phyloP scores from a whole-genome alignment of 257 asterid species.

The Lycium barbarum region DNA sequence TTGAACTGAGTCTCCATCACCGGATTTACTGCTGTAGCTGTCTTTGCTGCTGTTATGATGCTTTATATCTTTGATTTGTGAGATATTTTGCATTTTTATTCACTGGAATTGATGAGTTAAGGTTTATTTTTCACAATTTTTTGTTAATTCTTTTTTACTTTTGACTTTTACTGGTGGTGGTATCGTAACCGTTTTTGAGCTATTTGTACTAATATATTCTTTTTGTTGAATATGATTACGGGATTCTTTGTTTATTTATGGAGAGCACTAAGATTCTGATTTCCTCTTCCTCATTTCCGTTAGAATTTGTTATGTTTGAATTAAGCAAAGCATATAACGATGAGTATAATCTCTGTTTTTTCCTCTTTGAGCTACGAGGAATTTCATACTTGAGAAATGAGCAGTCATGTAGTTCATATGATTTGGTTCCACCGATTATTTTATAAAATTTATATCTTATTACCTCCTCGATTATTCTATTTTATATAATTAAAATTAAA shows the following conservation, averaged over 20 bases:
- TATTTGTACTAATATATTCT: neutral
- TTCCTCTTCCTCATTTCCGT: neutral
- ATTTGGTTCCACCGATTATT: no score
- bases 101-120: conserved; percentile 1
- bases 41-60: conserved; percentile 50
- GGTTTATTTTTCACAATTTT: neutral
- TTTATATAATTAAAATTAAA: no score
- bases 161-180: neutral
- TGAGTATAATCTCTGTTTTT: no score
- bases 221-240: neutral
- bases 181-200: neutral
- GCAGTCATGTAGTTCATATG: no score
- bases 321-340: no score
- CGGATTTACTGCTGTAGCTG: conserved; percentile 56
- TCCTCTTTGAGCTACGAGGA: no score
- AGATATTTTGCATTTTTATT: neutral
- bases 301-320: no score
- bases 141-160: neutral
- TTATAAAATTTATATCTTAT: no score
- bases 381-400: no score
- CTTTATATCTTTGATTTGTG: conserved; percentile 39
- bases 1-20: conserved; percentile 53
- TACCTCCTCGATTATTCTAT: no score
- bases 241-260: neutral
- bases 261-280: neutral